A percentile compares a stretch with the other conserved stretches of the same genome.
Conservation (phyloP, 1,284 basidiomycete genomes). For the Rhodotorula sp. region DNA sequence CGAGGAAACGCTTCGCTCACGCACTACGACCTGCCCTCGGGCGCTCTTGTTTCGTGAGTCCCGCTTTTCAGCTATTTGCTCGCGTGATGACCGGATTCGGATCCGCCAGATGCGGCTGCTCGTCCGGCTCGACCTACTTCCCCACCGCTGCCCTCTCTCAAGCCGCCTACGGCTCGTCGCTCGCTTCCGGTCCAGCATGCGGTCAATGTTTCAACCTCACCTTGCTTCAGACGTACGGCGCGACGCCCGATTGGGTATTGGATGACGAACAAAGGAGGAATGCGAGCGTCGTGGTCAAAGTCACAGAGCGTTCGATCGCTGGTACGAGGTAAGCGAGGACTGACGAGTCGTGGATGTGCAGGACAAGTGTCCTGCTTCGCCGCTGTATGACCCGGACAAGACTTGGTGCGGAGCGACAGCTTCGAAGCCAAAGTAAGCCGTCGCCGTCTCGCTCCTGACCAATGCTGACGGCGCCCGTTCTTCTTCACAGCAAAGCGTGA, state of each 20-base stretch:
- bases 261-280: not conserved
- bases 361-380: slow-evolving; percentile 24
- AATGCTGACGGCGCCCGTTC: not conserved
- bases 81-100: not conserved
- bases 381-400: not conserved
- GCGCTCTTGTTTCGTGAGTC: not conserved
- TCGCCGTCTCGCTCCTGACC: not conserved
- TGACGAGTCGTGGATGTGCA: not conserved
- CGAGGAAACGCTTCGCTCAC: slow-evolving; percentile 14
- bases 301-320: not conserved
- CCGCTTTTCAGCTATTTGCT: not conserved
- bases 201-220: slow-evolving; percentile 27
- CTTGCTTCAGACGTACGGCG: not conserved
- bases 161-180: slow-evolving; percentile 13
- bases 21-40: slow-evolving; percentile 14
- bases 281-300: slow-evolving; percentile 14
- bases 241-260: slow-evolving; percentile 6
- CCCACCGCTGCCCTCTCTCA: slow-evolving; percentile 22
- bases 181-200: slow-evolving; percentile 19
- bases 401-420: slow-evolving; percentile 21
- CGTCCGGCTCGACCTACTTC: slow-evolving; percentile 6
- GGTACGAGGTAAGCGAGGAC: not conserved
- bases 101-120: slow-evolving; percentile 16
- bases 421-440: slow-evolving; percentile 7
- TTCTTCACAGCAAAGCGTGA: slow-evolving; percentile 4